phyloP scores from a whole-genome alignment of 306 rosid genomes.

The Prunus campanulata region DNA sequence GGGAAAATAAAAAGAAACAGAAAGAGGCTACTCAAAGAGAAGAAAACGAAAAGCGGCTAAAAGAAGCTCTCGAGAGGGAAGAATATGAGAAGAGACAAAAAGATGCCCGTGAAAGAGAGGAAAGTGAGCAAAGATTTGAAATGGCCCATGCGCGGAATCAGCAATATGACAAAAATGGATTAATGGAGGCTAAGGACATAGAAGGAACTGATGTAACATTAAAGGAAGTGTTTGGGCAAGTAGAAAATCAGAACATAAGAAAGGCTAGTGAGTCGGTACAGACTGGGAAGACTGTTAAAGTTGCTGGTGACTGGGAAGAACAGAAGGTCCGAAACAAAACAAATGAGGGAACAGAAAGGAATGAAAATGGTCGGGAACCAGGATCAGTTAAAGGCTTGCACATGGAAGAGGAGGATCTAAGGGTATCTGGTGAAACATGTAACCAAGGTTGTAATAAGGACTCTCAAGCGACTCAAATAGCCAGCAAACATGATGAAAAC shows the following conservation, averaged over 20 bases:
- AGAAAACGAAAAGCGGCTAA: conserved; percentile 26
- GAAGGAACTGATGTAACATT: conserved; percentile 26
- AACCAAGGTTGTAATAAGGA: conserved; percentile 25
- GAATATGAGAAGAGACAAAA: conserved; percentile 20
- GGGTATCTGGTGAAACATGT: conserved; percentile 22
- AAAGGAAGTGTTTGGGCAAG: conserved; percentile 28
- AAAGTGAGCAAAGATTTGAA: conserved; percentile 22
- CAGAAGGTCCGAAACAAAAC: conserved; percentile 19
- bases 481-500: conserved; percentile 31
- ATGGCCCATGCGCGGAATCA: conserved; percentile 26
- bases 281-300: conserved; percentile 29
- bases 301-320: conserved; percentile 22
- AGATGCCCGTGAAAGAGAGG: conserved; percentile 18
- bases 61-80: conserved; percentile 26
- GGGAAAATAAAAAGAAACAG: conserved; percentile 16
- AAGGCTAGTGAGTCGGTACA: conserved; percentile 28
- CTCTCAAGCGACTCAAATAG: conserved; percentile 27
- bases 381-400: conserved; percentile 24
- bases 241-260: conserved; percentile 26
- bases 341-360: conserved; percentile 22
- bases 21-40: conserved; percentile 21
- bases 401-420: conserved; percentile 21
- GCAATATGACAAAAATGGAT: conserved; percentile 16
- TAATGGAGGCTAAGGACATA: conserved; percentile 24
- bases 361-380: conserved; percentile 22